phyloP scores from a whole-genome alignment of 169 alveolate species.

The Plasmodium vivax region DNA sequence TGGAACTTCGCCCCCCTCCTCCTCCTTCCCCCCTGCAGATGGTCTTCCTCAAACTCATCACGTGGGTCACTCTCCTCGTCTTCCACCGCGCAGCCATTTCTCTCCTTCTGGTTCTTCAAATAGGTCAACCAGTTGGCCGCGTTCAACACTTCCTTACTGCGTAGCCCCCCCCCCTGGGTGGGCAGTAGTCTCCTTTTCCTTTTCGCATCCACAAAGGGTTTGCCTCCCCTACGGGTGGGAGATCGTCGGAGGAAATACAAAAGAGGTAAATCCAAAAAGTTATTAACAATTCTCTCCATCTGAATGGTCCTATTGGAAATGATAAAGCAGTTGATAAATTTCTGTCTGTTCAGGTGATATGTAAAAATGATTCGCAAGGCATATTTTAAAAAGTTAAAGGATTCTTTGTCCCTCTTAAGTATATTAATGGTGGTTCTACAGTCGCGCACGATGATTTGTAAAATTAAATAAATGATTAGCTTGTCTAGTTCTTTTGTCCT shows the following conservation, averaged over 20 bases:
- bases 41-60: neutral
- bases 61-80: neutral
- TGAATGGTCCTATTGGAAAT: conserved; percentile 54
- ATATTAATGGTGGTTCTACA: conserved; percentile 61
- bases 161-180: neutral
- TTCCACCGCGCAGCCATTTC: neutral
- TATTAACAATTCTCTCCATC: conserved; percentile 46
- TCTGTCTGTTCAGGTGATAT: conserved; percentile 41
- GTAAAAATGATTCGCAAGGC: conserved; percentile 43
- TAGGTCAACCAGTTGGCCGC: conserved; percentile 4
- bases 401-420: conserved; percentile 53
- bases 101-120: neutral
- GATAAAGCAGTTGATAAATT: conserved; percentile 51
- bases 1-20: neutral
- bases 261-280: conserved; percentile 49
- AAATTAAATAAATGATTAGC: conserved; percentile 32
- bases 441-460: conserved; percentile 50
- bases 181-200: neutral
- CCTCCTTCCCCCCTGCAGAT: neutral
- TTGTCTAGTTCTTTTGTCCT: conserved; percentile 63
- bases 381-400: conserved; percentile 58
- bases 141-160: conserved; percentile 7
- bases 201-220: neutral
- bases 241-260: conserved; percentile 11
- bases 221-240: neutral